Percentiles rank a stretch among this genome's conserved stretches.
Evolutionary conservation across 2,329 filamentous ascomycete genomes (phyloP).

Genomic region (Microsporum ferrugineum): DNA sequence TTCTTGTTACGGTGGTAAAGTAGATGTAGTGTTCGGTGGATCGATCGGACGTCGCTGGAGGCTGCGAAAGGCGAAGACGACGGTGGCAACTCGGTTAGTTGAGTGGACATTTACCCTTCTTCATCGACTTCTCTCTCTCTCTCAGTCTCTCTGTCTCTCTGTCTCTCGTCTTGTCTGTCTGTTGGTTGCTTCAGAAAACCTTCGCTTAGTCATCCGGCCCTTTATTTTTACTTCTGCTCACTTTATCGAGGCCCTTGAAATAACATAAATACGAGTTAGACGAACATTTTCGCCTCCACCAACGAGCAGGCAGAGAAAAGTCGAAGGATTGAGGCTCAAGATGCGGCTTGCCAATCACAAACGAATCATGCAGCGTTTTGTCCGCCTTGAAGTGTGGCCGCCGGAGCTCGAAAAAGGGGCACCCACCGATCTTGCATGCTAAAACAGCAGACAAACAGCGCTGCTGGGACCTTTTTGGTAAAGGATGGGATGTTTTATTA

Average conservation of each 20-base stretch:
- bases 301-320: neutral
- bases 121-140: neutral
- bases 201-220: neutral
- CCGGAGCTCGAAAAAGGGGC: neutral
- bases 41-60: slow-evolving; percentile 19
- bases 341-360: neutral
- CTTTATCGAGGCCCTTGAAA: neutral
- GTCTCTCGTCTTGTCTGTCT: neutral
- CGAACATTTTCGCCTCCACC: neutral
- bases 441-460: neutral
- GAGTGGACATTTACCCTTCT: neutral
- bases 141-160: neutral
- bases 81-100: neutral
- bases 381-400: neutral
- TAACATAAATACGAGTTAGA: neutral
- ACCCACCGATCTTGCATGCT: neutral
- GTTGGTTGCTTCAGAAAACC: too few relatives aligned
- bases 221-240: neutral
- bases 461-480: too few relatives aligned
- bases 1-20: slow-evolving; percentile 80
- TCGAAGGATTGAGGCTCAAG: neutral
- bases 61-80: slow-evolving; percentile 1
- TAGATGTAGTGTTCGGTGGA: slow-evolving; percentile 47
- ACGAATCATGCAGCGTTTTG: neutral
- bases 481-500: neutral